Evolutionary conservation across 176 grass and related monocot species (phyloP).

Genomic region (Cymbopogon citratus): DNA sequence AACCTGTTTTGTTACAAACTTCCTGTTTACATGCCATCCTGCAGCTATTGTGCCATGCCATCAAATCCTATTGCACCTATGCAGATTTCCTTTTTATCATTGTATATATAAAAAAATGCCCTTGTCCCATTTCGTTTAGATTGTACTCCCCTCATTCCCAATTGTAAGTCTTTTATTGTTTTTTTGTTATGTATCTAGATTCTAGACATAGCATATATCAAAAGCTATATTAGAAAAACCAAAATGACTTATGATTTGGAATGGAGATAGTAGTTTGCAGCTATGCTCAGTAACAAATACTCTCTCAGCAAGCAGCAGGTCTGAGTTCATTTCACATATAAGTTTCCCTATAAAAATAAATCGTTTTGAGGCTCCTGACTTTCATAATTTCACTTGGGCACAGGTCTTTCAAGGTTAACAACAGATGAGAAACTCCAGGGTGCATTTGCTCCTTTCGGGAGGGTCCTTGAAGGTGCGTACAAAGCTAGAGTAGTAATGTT

Average conservation of each 20-base stretch:
- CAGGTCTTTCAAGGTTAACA: conserved; percentile 87
- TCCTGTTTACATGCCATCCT: not conserved
- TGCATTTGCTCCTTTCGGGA: conserved; percentile 67
- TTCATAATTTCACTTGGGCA: not conserved
- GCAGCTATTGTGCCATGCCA: not conserved
- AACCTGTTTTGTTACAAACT: not conserved
- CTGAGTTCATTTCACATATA: not conserved
- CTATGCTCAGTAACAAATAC: not conserved
- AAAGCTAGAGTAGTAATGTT: not conserved
- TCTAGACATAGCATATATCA: too few species aligned
- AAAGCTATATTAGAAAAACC: too few species aligned
- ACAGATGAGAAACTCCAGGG: conserved; percentile 74
- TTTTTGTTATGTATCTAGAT: not conserved
- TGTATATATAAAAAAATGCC: not conserved
- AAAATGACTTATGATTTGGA: not conserved
- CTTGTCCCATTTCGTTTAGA: not conserved
- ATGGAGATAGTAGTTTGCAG: not conserved
- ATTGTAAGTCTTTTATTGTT: not conserved
- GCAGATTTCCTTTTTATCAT: not conserved
- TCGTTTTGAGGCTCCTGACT: not conserved
- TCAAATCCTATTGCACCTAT: not conserved
- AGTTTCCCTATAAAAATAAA: not conserved
- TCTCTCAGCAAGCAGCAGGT: not conserved
- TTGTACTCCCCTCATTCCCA: not conserved
- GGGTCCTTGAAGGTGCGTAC: conserved; percentile 77